phyloP scores from a whole-genome alignment of 2,329 filamentous ascomycete species.

The Zopfia rhizophila region DNA sequence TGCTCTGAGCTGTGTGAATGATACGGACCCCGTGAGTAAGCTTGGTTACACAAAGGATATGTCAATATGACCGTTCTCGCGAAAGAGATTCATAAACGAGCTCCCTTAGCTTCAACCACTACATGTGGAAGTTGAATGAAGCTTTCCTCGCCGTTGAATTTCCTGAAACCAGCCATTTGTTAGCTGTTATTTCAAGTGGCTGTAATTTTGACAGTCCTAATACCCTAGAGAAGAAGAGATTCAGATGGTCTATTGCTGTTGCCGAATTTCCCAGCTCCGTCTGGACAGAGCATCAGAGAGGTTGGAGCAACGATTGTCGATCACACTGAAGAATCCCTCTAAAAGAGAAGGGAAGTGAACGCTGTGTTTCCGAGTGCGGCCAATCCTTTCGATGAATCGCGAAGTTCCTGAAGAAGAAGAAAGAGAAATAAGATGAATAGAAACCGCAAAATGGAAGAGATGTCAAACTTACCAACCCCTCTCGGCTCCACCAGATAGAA shows the following conservation, averaged over 20 bases:
- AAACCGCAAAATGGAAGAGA: slow-evolving; percentile 5
- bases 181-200: neutral
- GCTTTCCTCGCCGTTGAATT: slow-evolving; percentile 50
- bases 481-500: slow-evolving; percentile 82
- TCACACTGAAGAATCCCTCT: neutral
- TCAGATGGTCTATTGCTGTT: neutral
- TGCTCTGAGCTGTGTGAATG: too few species aligned
- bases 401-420: neutral
- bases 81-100: too few species aligned
- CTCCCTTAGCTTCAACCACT: too few species aligned
- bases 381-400: slow-evolving; percentile 20
- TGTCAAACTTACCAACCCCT: slow-evolving; percentile 76
- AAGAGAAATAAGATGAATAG: neutral
- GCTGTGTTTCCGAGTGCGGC: slow-evolving; percentile 15
- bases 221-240: too few species aligned
- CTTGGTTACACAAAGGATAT: too few species aligned
- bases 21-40: too few species aligned
- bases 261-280: neutral
- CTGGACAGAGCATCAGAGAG: too few species aligned
- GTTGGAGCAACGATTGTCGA: neutral
- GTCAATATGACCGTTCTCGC: too few species aligned
- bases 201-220: neutral
- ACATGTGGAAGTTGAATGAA: too few species aligned
- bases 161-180: slow-evolving; percentile 32
- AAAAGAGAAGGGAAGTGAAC: slow-evolving; percentile 9